Conservation (phyloP, 345 rosid genomes). For the Ceriops zippeliana region DNA sequence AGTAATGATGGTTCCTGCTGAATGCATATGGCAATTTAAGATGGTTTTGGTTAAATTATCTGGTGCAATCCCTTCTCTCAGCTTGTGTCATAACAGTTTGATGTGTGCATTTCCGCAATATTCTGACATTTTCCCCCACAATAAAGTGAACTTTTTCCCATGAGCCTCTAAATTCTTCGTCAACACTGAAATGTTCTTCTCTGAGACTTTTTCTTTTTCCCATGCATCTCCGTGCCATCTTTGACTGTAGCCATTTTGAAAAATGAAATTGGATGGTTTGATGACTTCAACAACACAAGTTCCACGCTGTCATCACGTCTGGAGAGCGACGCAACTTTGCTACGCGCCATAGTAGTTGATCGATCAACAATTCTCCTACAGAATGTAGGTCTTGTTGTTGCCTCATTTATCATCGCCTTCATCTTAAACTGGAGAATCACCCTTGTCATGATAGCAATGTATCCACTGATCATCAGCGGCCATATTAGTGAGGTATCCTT, state of each 20-base stretch:
- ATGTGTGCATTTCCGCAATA: no score
- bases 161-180: no score
- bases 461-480: constrained; percentile 81
- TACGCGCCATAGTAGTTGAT: constrained; percentile 73
- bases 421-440: constrained; percentile 93
- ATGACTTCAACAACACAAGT: constrained; percentile 72
- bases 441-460: constrained; percentile 78
- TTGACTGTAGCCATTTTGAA: constrained; percentile 63
- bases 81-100: no score
- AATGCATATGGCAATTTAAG: no score
- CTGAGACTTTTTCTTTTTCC: background rate
- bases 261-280: constrained; percentile 97
- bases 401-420: constrained; percentile 76
- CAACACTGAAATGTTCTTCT: no score
- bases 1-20: no score
- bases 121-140: no score
- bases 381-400: constrained; percentile 67
- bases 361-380: constrained; percentile 74
- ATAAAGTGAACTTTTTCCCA: no score
- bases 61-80: no score
- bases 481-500: constrained; percentile 87
- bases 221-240: background rate
- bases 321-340: constrained; percentile 76
- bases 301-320: constrained; percentile 80
- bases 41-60: no score